These are phyloP conservation scores for Trichoderma orchidacearum DNA, from an alignment of 495 filamentous ascomycete genomes.

Conservation along the genomic window DNA sequence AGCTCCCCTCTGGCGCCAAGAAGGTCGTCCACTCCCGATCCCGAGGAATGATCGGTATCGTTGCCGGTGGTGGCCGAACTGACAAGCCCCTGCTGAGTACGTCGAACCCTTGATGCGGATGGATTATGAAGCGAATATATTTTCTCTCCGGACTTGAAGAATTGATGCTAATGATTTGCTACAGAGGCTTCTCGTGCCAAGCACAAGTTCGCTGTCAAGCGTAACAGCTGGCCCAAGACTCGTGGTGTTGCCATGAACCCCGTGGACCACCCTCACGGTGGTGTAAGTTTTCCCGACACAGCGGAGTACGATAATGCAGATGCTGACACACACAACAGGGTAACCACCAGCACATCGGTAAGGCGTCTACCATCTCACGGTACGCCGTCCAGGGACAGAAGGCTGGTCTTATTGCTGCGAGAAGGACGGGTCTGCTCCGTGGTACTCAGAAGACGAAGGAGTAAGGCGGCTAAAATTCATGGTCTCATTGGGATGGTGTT, in stretches of 20 bases:
- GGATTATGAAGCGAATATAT: too few relatives aligned
- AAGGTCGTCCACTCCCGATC: conserved; percentile 88
- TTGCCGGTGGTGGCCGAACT: conserved; percentile 96
- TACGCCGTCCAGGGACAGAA: conserved; percentile 98
- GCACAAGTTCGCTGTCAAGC: conserved; percentile 99
- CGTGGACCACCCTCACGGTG: conserved; percentile 99
- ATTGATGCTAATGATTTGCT: conserved; percentile 9
- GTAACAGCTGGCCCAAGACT: conserved; percentile 99
- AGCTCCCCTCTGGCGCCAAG: conserved; percentile 97
- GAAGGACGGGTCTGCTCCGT: conserved; percentile 96
- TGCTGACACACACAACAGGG: conserved; percentile 43
- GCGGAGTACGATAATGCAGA: not conserved
- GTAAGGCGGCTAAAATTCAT: conserved; percentile 38
- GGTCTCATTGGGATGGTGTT: conserved; percentile 40
- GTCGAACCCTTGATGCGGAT: conserved; percentile 18
- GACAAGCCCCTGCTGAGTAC: conserved; percentile 94
- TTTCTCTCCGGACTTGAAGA: too few relatives aligned
- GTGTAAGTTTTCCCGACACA: conserved; percentile 25
- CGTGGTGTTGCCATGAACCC: conserved; percentile 99
- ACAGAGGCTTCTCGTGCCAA: conserved; percentile 92
- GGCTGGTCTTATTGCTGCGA: conserved; percentile 98
- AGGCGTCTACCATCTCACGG: conserved; percentile 97
- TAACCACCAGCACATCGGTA: conserved; percentile 99
- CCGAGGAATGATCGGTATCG: conserved; percentile 98
- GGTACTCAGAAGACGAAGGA: conserved; percentile 99